Conservation (phyloP, 1,139 yeast genomes). For the Geotrichum histeridarum region DNA sequence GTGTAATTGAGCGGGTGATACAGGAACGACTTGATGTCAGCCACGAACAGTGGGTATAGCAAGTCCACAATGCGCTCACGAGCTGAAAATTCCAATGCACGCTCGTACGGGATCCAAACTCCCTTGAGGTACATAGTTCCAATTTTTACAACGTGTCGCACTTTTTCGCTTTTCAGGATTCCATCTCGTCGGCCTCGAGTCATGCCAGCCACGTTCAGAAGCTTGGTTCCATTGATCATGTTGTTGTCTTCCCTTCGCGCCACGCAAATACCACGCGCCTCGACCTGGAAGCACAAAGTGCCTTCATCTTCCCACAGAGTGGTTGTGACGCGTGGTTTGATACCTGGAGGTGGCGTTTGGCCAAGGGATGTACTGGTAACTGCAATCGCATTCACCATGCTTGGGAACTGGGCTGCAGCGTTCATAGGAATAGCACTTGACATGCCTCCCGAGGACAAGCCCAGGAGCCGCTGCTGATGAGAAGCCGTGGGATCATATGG, state of each 20-base stretch:
- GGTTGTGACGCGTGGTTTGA: conserved; percentile 84
- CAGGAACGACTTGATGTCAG: conserved; percentile 47
- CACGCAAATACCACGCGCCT: conserved; percentile 44
- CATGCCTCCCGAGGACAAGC: conserved; percentile 1
- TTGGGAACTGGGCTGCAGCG: conserved; percentile 34
- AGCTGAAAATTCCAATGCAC: conserved; percentile 87
- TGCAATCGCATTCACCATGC: conserved; percentile 30
- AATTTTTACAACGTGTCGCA: conserved; percentile 86
- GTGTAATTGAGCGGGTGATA: conserved; percentile 34
- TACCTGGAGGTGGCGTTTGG: conserved; percentile 42
- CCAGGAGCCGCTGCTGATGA: conserved; percentile 8
- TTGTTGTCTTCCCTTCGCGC: conserved; percentile 51
- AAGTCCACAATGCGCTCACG: conserved; percentile 80
- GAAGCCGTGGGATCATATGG: conserved; percentile 6
- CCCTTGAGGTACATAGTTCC: conserved; percentile 97
- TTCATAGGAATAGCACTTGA: conserved; percentile 15
- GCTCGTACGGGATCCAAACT: conserved; percentile 94
- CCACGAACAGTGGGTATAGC: conserved; percentile 80
- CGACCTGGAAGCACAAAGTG: conserved; percentile 78
- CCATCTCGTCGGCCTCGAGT: conserved; percentile 76
- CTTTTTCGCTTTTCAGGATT: conserved; percentile 79
- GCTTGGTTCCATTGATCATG: conserved; percentile 53
- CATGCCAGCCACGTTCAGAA: conserved; percentile 53
- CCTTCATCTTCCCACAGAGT: conserved; percentile 98
- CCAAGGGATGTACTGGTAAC: conserved; percentile 30